phyloP scores from a whole-genome alignment of 2,329 filamentous ascomycete genomes.

The Cordyceps tenuipes region DNA sequence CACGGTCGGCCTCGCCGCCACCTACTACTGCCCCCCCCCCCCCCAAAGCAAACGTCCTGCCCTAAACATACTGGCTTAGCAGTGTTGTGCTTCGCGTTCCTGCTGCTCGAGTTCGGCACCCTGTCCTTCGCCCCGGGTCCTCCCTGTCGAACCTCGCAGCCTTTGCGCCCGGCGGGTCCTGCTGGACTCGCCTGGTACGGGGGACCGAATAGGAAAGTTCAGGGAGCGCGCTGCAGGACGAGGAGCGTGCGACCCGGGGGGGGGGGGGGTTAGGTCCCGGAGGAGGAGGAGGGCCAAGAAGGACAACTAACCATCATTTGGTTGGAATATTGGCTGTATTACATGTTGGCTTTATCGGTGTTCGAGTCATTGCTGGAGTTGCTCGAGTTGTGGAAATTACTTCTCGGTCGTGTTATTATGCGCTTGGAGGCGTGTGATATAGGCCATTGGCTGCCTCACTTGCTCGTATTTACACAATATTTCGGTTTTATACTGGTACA shows the following conservation, averaged over 20 bases:
- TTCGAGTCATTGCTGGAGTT: neutral
- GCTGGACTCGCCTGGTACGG: conserved; percentile 12
- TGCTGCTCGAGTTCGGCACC: conserved; percentile 15
- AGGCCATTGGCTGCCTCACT: neutral
- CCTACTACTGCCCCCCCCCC: too few relatives aligned
- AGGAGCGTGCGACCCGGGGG: conserved; percentile 14
- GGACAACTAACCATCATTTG: too few relatives aligned
- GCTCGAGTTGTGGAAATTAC: neutral
- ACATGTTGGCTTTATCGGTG: neutral
- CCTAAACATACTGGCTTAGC: conserved; percentile 41
- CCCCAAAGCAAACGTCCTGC: too few relatives aligned
- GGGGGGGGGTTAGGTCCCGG: conserved; percentile 13
- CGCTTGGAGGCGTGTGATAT: neutral
- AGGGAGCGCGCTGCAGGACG: too few relatives aligned
- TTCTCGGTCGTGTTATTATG: neutral
- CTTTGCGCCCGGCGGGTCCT: conserved; percentile 15
- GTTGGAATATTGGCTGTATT: neutral
- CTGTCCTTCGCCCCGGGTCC: conserved; percentile 14
- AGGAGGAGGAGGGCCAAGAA: neutral
- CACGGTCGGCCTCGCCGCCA: conserved; percentile 40
- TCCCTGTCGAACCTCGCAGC: conserved; percentile 14
- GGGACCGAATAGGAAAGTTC: conserved; percentile 13
- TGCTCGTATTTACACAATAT: neutral
- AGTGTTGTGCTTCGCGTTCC: conserved; percentile 14
- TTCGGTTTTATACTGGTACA: too few relatives aligned